Evolutionary conservation across 108 stramenopile species (phyloP).

Genomic region (Epithemia pelagica): DNA sequence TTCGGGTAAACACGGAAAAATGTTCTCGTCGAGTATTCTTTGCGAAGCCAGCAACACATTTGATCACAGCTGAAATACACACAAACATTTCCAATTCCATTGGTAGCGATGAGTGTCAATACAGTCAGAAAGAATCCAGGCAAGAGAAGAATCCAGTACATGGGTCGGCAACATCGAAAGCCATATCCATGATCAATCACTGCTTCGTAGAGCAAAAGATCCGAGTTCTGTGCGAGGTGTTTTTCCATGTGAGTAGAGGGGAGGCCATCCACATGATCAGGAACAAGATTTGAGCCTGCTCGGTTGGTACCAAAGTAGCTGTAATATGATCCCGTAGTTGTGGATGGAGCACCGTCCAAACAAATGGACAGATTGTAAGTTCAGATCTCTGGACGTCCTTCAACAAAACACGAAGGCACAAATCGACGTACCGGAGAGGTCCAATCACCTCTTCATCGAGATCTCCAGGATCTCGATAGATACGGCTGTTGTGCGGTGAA

Average conservation of each 20-base stretch:
- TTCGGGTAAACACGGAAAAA: constrained; percentile 42
- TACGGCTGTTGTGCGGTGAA: constrained; percentile 31
- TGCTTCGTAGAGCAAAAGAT: constrained; percentile 38
- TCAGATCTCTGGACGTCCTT: no score
- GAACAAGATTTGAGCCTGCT: constrained; percentile 25
- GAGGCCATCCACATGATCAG: constrained; percentile 41
- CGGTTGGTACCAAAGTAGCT: constrained; percentile 38
- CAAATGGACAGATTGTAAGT: no score
- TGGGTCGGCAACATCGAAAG: constrained; percentile 29
- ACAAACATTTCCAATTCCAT: background rate
- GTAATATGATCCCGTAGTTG: constrained; percentile 1
- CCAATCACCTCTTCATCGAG: constrained; percentile 31
- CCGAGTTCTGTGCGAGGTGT: constrained; percentile 29
- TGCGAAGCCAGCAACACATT: constrained; percentile 33
- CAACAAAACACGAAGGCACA: no score
- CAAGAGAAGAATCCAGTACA: constrained; percentile 4
- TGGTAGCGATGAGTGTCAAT: background rate
- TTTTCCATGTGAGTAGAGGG: constrained; percentile 33
- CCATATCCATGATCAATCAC: constrained; percentile 44
- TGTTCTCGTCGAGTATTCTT: constrained; percentile 41
- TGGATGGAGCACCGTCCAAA: no score
- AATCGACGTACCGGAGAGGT: background rate
- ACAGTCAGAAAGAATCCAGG: constrained; percentile 9
- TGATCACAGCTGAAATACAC: constrained; percentile 27
- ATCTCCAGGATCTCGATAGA: constrained; percentile 45